A percentile compares a stretch with the other conserved stretches of the same genome.
Evolutionary conservation across 306 rosid species (phyloP).

Genomic region (Vigna trinervia): DNA sequence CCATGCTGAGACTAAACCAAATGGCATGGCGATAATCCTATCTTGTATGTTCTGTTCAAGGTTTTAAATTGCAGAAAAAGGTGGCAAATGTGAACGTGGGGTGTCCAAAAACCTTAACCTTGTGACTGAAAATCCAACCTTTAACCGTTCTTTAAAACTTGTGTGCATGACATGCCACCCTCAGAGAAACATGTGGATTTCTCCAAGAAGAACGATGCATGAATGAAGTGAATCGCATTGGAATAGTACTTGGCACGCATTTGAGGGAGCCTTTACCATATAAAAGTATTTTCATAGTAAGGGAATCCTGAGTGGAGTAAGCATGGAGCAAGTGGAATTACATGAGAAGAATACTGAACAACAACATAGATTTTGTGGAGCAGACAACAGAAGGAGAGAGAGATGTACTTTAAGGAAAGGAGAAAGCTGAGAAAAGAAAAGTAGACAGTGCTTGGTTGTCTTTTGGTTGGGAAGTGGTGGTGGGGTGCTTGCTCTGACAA

Average conservation of each 20-base stretch:
- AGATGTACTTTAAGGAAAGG: constrained; percentile 76
- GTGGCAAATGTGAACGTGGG: background rate
- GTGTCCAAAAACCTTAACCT: background rate
- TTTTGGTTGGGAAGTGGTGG: constrained; percentile 46
- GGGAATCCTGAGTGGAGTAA: constrained; percentile 48
- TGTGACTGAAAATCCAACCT: background rate
- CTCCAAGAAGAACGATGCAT: background rate
- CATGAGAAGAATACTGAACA: constrained; percentile 55
- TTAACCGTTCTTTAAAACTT: background rate
- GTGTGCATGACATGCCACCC: constrained; percentile 13
- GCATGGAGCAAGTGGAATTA: constrained; percentile 58
- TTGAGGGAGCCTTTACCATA: constrained; percentile 30
- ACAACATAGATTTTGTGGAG: constrained; percentile 48
- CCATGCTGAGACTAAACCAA: constrained; percentile 91
- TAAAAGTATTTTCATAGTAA: constrained; percentile 39
- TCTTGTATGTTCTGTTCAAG: constrained; percentile 28
- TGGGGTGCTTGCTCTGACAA: constrained; percentile 55
- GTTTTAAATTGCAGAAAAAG: background rate
- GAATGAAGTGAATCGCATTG: constrained; percentile 28
- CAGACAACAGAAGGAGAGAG: constrained; percentile 36
- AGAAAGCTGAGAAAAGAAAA: constrained; percentile 56
- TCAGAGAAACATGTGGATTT: background rate
- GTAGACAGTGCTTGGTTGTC: constrained; percentile 58
- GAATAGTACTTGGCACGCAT: constrained; percentile 25
- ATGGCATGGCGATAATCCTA: constrained; percentile 61